Percentiles rank a stretch among this genome's conserved stretches.
Evolutionary conservation across 768 basidiomycete species (phyloP).

Genomic region (Neoboletus magnificus): DNA sequence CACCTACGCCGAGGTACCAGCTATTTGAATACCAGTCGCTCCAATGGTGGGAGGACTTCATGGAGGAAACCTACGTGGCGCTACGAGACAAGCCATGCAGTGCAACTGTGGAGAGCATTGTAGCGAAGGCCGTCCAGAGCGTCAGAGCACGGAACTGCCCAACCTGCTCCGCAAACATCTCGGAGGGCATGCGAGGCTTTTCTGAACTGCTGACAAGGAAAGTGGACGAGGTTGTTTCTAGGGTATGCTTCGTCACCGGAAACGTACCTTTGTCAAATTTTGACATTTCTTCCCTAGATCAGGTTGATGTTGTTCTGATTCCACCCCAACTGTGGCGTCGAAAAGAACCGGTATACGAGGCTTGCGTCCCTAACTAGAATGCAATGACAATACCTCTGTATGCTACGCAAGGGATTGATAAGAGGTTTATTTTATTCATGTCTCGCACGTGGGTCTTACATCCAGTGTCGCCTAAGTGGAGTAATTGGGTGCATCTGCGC

Average conservation of each 20-base stretch:
- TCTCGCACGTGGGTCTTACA: background rate
- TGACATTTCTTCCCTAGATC: background rate
- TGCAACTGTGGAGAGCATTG: background rate
- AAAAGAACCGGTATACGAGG: background rate
- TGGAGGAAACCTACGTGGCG: constrained; percentile 6
- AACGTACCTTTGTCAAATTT: background rate
- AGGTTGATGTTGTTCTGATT: background rate
- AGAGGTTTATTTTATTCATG: background rate
- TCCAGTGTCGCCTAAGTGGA: background rate
- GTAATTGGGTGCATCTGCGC: no score
- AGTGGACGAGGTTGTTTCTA: constrained; percentile 8
- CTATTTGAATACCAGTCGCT: background rate
- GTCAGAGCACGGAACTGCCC: background rate
- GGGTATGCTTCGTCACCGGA: constrained; percentile 1
- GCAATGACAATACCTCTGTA: background rate
- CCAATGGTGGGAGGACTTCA: constrained; percentile 21
- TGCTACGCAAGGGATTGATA: background rate
- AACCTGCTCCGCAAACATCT: background rate
- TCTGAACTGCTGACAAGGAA: background rate
- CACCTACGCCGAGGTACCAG: background rate
- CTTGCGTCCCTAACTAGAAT: background rate
- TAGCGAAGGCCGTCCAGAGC: background rate
- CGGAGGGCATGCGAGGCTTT: constrained; percentile 13
- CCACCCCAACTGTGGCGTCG: background rate
- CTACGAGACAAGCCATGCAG: constrained; percentile 23